Base-by-base conservation (phyloP, 495 filamentous ascomycete genomes). In the Talaromyces ruber region DNA sequence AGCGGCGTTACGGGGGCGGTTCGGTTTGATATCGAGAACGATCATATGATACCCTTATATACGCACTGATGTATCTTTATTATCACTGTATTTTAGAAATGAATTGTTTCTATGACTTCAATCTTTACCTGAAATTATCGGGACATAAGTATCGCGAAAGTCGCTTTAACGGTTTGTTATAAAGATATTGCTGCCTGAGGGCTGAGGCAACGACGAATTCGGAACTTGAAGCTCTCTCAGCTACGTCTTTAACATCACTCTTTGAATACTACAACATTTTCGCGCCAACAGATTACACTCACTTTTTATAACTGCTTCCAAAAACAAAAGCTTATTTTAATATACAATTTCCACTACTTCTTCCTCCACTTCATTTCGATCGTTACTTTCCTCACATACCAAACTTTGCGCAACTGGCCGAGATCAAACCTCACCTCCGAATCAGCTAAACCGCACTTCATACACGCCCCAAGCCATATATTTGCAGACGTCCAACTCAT, bases 1-100 rank as follows among this genome's bases (percentile, higher is more conserved):
- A 58, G 61, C 65, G 67, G 67, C 61, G 65, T 69, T 69, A 51
- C 50, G 32, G 59, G 62, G 47, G 47, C 52, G 47, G 51, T n/a
- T 16, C 12, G 18, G 18, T 52, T 52, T 25, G 26, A 54, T 26
- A 22, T 52, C 24, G 47, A n/a, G 43, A 18, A 37, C 43, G 25
- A 57, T 30, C 29, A 32, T 30, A 37, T 58, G 55, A 58, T 58
- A 58, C 55, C 55, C 55, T 30, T 37, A 37, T 37, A 29, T 56
- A 60, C 22, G 30, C 18, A 51, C 9, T 25, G 39, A 39, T 57
- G 54, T 39, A 68, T 24, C 62, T 61, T 39, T n/a, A 54, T 62
- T 43, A 24, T 29, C 18, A 34, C 34, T 51, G n/a, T 61, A 29
- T 59, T 28, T 60, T 62, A 12, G 51, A 26, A 14, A 37, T 24